A percentile compares a stretch with the other conserved stretches of the same genome.
These are phyloP conservation scores for Wallemia mellicola DNA, from an alignment of 1,284 basidiomycete genomes.

Conservation along the genomic window DNA sequence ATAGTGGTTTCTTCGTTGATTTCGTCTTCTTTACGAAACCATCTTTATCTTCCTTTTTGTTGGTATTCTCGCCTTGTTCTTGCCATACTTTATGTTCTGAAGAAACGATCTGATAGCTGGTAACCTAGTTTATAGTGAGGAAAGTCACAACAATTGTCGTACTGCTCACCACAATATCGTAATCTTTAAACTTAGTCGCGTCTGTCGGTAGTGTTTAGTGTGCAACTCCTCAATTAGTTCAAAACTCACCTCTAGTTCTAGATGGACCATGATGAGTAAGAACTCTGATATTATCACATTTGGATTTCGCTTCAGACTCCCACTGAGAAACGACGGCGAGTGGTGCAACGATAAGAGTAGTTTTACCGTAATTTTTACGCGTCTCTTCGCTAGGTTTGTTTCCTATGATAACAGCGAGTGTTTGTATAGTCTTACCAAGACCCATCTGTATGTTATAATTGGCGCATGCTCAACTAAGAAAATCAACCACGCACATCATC, in stretches of 20 bases:
- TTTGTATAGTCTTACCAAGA: conserved; percentile 79
- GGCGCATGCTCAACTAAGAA: no score
- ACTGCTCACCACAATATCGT: conserved; percentile 48
- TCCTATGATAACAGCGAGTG: conserved; percentile 48
- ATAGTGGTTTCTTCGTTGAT: conserved; percentile 17
- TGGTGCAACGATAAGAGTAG: conserved; percentile 52
- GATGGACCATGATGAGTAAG: conserved; percentile 53
- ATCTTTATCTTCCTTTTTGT: conserved; percentile 11
- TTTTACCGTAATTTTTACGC: conserved; percentile 29
- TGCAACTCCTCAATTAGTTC: no score
- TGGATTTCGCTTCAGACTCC: conserved; percentile 54
- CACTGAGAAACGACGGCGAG: conserved; percentile 69
- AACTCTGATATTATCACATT: conserved; percentile 37
- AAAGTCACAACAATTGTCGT: no score
- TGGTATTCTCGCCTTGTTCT: conserved; percentile 16
- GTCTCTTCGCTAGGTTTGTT: conserved; percentile 37
- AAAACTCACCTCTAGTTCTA: no score
- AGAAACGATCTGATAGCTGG: conserved; percentile 48
- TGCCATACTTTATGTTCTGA: conserved; percentile 25
- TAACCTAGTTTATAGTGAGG: no score
- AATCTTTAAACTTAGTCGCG: conserved; percentile 20
- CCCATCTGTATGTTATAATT: conserved; percentile 3
- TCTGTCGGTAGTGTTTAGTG: conserved; percentile 35
- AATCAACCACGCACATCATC: conserved; percentile 46
- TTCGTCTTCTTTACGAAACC: conserved; percentile 5